Percentiles rank a stretch among this genome's conserved stretches.
phyloP scores from a whole-genome alignment of 345 rosid species.

The Hibiscus trionum region DNA sequence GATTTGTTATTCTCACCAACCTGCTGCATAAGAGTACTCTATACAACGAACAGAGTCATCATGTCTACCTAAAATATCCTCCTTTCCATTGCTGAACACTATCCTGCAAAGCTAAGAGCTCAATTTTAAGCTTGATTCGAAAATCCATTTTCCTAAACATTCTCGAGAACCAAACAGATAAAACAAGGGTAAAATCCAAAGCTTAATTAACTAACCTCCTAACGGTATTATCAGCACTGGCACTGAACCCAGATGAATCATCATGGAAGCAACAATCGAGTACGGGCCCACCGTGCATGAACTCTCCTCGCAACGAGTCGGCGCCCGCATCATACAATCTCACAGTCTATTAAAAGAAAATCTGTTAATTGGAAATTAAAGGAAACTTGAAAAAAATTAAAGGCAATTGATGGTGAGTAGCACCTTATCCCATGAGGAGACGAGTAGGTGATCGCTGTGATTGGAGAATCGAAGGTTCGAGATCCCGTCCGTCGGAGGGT shows the following conservation, averaged over 20 bases:
- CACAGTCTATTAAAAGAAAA: constrained; percentile 37
- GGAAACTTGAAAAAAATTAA: neutral
- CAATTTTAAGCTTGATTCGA: neutral
- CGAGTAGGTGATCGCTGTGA: constrained; percentile 87
- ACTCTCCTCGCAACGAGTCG: constrained; percentile 73
- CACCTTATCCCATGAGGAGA: constrained; percentile 99
- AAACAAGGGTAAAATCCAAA: neutral
- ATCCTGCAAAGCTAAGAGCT: constrained; percentile 49
- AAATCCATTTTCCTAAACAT: neutral
- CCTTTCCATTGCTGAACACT: constrained; percentile 71
- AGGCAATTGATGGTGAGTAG: neutral
- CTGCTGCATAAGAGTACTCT: constrained; percentile 93
- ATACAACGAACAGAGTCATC: constrained; percentile 87
- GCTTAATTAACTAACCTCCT: constrained; percentile 45
- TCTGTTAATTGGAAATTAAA: neutral
- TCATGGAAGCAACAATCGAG: constrained; percentile 98
- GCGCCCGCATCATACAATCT: constrained; percentile 77
- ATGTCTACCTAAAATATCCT: constrained; percentile 77
- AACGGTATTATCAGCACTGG: constrained; percentile 61
- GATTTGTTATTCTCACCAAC: constrained; percentile 29
- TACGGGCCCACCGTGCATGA: constrained; percentile 83
- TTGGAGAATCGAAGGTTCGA: constrained; percentile 93
- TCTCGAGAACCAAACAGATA: neutral
- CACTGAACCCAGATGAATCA: constrained; percentile 93
- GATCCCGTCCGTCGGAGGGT: constrained; percentile 89